Conservation (phyloP, 2,329 filamentous ascomycete genomes). For the Pestalotiopsis sp. region DNA sequence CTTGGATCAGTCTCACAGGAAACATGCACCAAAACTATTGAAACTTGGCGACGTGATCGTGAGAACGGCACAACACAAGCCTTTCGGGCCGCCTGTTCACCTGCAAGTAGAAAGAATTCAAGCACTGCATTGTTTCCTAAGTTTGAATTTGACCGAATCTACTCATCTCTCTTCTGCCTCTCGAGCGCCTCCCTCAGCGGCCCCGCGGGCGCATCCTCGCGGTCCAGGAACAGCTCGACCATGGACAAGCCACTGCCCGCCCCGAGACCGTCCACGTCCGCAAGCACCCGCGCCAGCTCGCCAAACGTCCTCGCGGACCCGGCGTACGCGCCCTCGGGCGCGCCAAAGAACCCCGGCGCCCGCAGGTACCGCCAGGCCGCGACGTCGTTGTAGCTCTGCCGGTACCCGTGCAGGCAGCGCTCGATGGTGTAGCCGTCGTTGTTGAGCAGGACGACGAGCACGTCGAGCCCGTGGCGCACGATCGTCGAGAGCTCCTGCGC, state of each 20-base stretch:
- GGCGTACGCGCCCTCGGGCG: conserved; percentile 23
- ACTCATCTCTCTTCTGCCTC: not conserved
- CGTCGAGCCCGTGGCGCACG: conserved; percentile 53
- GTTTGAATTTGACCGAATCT: no score
- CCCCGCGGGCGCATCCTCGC: conserved; percentile 32
- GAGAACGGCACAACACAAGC: no score
- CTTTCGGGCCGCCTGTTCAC: no score
- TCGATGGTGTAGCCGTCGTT: conserved; percentile 64
- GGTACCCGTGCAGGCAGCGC: conserved; percentile 56
- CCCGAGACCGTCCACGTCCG: conserved; percentile 1
- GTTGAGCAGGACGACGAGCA: conserved; percentile 57
- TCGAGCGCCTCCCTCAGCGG: conserved; percentile 15
- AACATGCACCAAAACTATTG: no score
- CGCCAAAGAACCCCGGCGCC: conserved; percentile 51
- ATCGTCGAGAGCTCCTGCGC: conserved; percentile 68
- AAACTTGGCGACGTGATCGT: no score
- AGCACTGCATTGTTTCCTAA: not conserved
- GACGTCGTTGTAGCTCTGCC: conserved; percentile 57
- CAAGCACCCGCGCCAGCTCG: not conserved
- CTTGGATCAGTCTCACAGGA: no score
- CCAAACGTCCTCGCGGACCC: not conserved
- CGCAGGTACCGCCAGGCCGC: conserved; percentile 54
- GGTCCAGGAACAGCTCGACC: conserved; percentile 34
- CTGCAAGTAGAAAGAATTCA: no score
- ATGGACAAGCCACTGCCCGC: conserved; percentile 30